Evolutionary conservation across 2,329 filamentous ascomycete species (phyloP), one percentile per base, ranked within the genome.

Genomic region (Ophiostoma australiae): DNA sequence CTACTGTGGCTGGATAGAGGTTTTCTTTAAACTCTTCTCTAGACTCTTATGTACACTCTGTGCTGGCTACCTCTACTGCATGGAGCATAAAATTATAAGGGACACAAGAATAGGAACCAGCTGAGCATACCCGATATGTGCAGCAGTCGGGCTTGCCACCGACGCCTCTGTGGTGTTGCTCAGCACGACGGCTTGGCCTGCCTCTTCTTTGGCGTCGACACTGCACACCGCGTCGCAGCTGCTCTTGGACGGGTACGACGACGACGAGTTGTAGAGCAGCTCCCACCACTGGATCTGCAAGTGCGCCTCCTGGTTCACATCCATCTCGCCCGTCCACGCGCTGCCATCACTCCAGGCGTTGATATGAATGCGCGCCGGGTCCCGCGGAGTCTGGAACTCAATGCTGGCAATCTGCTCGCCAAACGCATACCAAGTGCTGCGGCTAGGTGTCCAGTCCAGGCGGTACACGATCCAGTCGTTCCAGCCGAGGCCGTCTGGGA

Each of bases 231-330:
- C 23, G 52, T 27, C 52, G 10, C 8, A 58, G 52, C 52, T 31
- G 23, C 52, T 58, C 48, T 17, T 39, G 6, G 37, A 27, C 23
- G 48, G n/a, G 27, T 66, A 17, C 3, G 72, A 48, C 39, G 73
- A 73, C 10, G 79, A 83, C 17, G 75, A 77, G 73, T 86, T 86
- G 75, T 85, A 89, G 31, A 86, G 81, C 78, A 89, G 81, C 75
- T 89, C 86, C 65, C 89, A 83, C 87, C 86, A 89, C 79, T 87
- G 84, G 23, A 90, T 82, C 75, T 89, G 85, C 75, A 89, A 79
- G 73, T 82, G 84, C 0, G 87, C 86, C 65, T 81, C 80, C 13
- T 79, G 80, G 3, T 81, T 80, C 5, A 81, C 76, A 5, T 77
- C 82, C 87, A 90, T 89, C 69, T 86, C 84, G 13, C 86, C 87